Evolutionary conservation across 2,329 filamentous ascomycete species (phyloP), one percentile per base, ranked within the genome.

Genomic region (Aspergillus amoenus): DNA sequence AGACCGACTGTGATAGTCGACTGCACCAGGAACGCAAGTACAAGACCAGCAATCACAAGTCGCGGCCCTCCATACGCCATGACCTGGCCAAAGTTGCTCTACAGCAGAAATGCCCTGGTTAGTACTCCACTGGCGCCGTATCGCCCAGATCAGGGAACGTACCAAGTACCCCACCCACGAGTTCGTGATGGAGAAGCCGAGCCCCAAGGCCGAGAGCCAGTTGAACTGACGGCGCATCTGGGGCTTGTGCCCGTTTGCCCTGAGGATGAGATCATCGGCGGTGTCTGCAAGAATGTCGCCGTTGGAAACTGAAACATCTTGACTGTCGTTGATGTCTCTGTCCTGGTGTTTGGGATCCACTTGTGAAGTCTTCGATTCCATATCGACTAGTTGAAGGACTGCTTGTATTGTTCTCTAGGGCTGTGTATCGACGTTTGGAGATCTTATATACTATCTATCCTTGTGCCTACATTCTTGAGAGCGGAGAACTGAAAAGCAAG

Each of bases 151-250:
- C 5, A 12, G 17, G 4, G 12, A 22, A 34, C 49, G 21, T 11
- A 52, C 63, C 7, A 63, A 57, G 44, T 68, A 71, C 4, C 64
- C 70, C 9, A 70, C 46, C 70, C 71, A 73, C 12, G 68, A 68
- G 54, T 71, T 73, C 2, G 68, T 71, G 32, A 71, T 66, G 22
- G 55, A 62, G 40, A 69, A 70, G 9, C 62, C 67, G 7, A 71
- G 56, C 5, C 66, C 61, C 12, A 70, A 32, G 5, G 62, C 61
- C 0, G 68, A 68, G 8, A 67, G 37, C 49, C 49, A 52, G 37
- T n/a, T 57, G 41, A 68, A 68, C 18, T 60, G 60, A 13, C 61
- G 57, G 3, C 63, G 65, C 12, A 68, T 58, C 46, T 58, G 56
- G 7, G 24, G 9, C 24, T 41, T 34, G 12, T 52, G 49, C 8